Conservation (phyloP, 176 grass and related monocot genomes). For the Paspalum vaginatum region DNA sequence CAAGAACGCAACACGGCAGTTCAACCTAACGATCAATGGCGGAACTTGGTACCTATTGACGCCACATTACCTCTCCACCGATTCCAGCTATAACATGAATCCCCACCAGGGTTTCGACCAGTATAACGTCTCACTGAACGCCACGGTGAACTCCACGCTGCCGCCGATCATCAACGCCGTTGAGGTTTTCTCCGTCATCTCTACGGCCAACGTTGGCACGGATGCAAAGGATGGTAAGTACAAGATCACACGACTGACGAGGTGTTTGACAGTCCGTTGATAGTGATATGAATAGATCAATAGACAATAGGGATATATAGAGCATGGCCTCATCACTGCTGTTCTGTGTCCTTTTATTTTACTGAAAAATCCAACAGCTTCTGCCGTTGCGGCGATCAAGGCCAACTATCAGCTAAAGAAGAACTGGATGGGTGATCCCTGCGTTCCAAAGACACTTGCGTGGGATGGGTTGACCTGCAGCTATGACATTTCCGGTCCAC, state of each 20-base stretch:
- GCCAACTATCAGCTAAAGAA: conserved; percentile 32
- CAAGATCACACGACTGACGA: neutral
- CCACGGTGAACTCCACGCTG: conserved; percentile 59
- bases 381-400: conserved; percentile 64
- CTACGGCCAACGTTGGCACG: conserved; percentile 33
- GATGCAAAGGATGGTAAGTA: conserved; percentile 51
- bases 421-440: neutral
- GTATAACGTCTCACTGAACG: conserved; percentile 45
- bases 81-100: neutral
- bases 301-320: neutral
- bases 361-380: conserved; percentile 36
- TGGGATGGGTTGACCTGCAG: conserved; percentile 70
- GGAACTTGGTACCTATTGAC: neutral
- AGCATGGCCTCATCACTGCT: neutral
- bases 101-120: accelerated
- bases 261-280: neutral
- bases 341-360: neutral
- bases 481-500: conserved; percentile 32
- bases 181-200: conserved; percentile 48
- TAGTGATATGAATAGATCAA: neutral
- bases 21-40: conserved; percentile 37
- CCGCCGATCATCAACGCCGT: conserved; percentile 63
- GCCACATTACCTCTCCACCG: conserved; percentile 24
- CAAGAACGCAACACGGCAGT: conserved; percentile 24
- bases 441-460: conserved; percentile 23